Percentiles rank a stretch among this genome's conserved stretches.
phyloP scores from a whole-genome alignment of 78 protist genomes.

The Guillardia theta region DNA sequence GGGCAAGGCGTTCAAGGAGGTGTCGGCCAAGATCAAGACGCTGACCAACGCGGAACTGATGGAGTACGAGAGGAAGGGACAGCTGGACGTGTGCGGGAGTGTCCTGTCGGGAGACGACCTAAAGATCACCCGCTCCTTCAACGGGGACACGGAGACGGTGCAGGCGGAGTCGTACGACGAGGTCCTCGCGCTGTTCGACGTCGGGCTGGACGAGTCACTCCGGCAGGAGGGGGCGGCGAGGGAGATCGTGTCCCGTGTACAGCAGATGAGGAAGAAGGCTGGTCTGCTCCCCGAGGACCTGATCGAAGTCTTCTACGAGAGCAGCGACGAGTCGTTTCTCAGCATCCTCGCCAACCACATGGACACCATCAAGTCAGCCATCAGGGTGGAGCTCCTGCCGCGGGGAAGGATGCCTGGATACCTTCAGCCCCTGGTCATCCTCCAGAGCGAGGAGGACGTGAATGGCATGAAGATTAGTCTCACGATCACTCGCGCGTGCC shows the following conservation, averaged over 20 bases:
- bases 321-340: neutral
- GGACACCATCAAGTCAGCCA: neutral
- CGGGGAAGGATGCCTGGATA: neutral
- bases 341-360: neutral
- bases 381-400: neutral
- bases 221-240: slow-evolving; percentile 66
- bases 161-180: slow-evolving; percentile 35
- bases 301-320: slow-evolving; percentile 42
- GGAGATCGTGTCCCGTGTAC: slow-evolving; percentile 77
- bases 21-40: neutral
- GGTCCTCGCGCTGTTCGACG: neutral
- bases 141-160: neutral
- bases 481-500: neutral
- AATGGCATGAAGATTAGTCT: neutral
- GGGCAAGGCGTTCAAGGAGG: slow-evolving; percentile 16
- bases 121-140: neutral
- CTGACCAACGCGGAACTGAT: slow-evolving; percentile 21
- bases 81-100: neutral
- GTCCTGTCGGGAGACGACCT: slow-evolving; percentile 42
- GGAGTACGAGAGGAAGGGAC: slow-evolving; percentile 6
- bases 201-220: neutral
- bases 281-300: slow-evolving; percentile 48
- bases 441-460: neutral
- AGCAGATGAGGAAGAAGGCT: slow-evolving; percentile 87
- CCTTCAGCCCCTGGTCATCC: neutral